These are phyloP conservation scores for Endothia cerciana DNA, from an alignment of 2,329 filamentous ascomycete species.

Conservation along the genomic window DNA sequence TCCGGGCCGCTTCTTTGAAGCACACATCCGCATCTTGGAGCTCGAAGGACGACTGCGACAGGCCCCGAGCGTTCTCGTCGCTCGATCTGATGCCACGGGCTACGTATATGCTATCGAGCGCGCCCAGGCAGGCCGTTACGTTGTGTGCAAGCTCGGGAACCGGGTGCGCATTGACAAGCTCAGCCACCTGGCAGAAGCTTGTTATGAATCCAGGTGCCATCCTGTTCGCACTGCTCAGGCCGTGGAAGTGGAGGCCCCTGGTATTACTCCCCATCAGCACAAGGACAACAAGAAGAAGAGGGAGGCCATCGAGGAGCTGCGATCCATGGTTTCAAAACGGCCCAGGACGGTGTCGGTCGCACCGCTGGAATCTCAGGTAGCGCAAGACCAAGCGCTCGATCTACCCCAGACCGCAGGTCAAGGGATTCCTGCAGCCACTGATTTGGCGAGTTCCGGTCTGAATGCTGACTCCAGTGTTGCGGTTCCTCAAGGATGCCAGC, in stretches of 20 bases:
- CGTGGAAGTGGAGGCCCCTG: constrained; percentile 31
- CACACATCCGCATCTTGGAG: constrained; percentile 65
- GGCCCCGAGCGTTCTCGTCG: constrained; percentile 63
- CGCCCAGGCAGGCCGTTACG: constrained; percentile 64
- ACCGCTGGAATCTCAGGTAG: constrained; percentile 36
- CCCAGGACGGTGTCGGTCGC: constrained; percentile 49
- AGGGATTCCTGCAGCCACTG: constrained; percentile 6
- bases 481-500: constrained; percentile 11
- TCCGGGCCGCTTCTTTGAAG: constrained; percentile 59
- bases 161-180: constrained; percentile 68
- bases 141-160: constrained; percentile 67
- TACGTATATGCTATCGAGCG: constrained; percentile 68
- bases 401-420: neutral
- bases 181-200: constrained; percentile 52
- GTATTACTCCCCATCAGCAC: constrained; percentile 52
- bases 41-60: constrained; percentile 64
- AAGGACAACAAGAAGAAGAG: constrained; percentile 58
- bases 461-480: neutral
- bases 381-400: constrained; percentile 23
- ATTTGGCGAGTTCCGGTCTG: neutral
- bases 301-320: constrained; percentile 65
- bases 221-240: constrained; percentile 29
- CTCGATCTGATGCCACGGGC: constrained; percentile 58
- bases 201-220: constrained; percentile 40
- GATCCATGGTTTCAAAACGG: constrained; percentile 62